Base-by-base conservation (phyloP, 2,329 filamentous ascomycete genomes). In the Remersonia thermophila region DNA sequence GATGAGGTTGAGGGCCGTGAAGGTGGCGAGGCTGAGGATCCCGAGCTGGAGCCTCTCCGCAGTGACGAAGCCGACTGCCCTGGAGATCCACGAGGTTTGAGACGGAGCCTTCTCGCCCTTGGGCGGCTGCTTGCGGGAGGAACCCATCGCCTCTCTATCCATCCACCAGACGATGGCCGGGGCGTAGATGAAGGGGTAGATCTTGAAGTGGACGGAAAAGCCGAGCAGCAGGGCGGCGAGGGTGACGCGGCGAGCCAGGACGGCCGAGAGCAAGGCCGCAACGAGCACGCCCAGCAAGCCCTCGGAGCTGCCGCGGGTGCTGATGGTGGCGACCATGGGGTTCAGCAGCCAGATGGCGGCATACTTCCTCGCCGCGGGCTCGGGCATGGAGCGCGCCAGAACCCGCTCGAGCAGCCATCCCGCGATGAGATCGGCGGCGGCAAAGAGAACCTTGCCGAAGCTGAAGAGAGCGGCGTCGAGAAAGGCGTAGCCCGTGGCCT, bases 271-370 rank as follows among this genome's bases (percentile, higher is more conserved):
- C 26, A 96, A 57, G 0, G 75, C 81, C 42, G 85, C 76, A 5
- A 93, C 84, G 54, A 95, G 68, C 0, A 89, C 84, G 12, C 84
- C 86, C 7, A 98, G 60, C 10, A 98, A 55, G 0, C 91, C 91
- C 59, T 98, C 91, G 0, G 86, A 91, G 60, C 87, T 95, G 11
- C 91, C 91, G 33, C 91, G 69, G 10, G 91, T 96, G 59, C 85
- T 94, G 51, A 98, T 98, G 27, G 86, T 85, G 0, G 91, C 91
- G 8, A 96, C 91, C 87, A 98, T 96, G 0, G 91, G 91, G 52
- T 98, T 98, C 53, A 95, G 69, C 42, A 96, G 63, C 91, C 91
- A 98, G 27, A 95, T 80, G 46, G 79, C 77, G 1, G 87, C 81
- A 51, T 83, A 95, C 42, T 72, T 76, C 42, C 87, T 64, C 1